Evolutionary conservation across 2,329 filamentous ascomycete species (phyloP), one percentile per base, ranked within the genome.

Genomic region (Xylaria sp.): DNA sequence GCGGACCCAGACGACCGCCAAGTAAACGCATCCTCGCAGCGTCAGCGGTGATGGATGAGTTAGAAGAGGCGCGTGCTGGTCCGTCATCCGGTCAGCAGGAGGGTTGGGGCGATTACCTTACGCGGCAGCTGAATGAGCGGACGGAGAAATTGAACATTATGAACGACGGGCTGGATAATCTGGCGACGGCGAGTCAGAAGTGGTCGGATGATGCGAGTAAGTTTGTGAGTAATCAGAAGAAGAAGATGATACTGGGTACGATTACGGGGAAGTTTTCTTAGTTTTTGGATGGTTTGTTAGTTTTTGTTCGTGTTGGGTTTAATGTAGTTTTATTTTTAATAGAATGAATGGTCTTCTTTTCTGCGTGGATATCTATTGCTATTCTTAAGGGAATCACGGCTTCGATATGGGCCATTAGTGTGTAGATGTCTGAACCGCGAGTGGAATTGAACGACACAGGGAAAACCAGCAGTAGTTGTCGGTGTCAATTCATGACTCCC

Each of bases 161-260:
- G 75, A 89, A 88, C 2, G 93, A 97, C 69, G 87, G 80, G 52
- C 92, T 97, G 85, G 89, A 96, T 63, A 86, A 84, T 63, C 76
- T 97, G 61, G 88, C 93, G 69, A 83, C 91, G 68, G 88, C 88
- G 66, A 96, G 90, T 71, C 85, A 85, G 58, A 89, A 86, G 16
- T 97, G 91, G 86, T 88, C 91, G 11, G 85, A 92, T 37, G 92
- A 96, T 71, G 92, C 96, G 55, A 88, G 84, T 69, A 97, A 96
- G 73, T 97, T 84, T 73, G 87, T 96, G 3, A 83, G 81, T 59
- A 88, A 87, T 76, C 93, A 97, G 78, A 97, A 97, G 82, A 84
- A 86, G 72, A 92, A 90, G 64, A 79, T 94, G 65, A 79, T 96
- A 11, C 76, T 95, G 66, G 91, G 92, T 1, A 79, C 82, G 61